These are phyloP conservation scores for Cynara cardunculus DNA, from an alignment of 129 eudicot species.

Conservation along the genomic window DNA sequence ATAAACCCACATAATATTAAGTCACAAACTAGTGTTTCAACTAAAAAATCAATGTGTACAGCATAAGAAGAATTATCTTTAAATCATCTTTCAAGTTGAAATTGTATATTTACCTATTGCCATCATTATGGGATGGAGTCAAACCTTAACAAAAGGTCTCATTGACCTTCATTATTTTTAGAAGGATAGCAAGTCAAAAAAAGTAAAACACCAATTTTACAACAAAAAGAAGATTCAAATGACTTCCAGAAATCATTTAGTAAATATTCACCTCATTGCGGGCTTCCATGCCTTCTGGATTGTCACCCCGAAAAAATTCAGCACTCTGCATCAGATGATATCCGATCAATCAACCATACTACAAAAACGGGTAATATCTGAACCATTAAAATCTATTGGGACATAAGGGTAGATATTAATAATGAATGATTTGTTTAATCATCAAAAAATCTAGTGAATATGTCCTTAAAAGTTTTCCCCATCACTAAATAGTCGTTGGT, in stretches of 20 bases:
- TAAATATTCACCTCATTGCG: constrained; percentile 81
- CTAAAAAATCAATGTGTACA: neutral
- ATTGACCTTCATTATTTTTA: neutral
- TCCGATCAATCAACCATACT: constrained; percentile 1
- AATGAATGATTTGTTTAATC: neutral
- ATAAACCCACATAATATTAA: neutral
- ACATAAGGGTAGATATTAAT: neutral
- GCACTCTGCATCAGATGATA: constrained; percentile 59
- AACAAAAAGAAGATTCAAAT: neutral
- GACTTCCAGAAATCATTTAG: neutral
- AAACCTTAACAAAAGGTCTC: neutral
- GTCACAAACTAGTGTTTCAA: neutral
- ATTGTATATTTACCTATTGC: neutral
- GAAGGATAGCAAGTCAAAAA: no score
- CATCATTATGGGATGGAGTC: neutral
- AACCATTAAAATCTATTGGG: neutral
- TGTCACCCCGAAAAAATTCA: constrained; percentile 97
- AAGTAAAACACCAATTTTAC: no score
- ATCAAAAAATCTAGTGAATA: no score
- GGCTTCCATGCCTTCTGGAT: constrained; percentile 98
- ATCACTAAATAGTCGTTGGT: no score
- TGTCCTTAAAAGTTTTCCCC: no score
- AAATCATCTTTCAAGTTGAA: neutral
- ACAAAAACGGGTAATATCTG: neutral
- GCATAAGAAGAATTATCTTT: neutral